Base-by-base conservation (phyloP, 495 filamentous ascomycete species). In the Pyronema omphalodes region DNA sequence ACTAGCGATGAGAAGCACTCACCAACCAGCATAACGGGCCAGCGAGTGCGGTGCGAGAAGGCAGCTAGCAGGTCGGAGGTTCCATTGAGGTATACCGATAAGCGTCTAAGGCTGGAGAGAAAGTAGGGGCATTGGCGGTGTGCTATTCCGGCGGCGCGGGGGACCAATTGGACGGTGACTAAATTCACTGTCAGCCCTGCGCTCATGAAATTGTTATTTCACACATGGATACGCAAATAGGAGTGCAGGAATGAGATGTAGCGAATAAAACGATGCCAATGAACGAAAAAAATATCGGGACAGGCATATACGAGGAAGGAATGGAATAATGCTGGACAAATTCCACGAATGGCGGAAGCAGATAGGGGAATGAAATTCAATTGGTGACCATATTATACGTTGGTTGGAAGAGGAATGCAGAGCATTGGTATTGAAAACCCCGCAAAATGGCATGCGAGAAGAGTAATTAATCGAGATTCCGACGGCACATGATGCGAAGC, bases 21-120 rank as follows among this genome's bases (percentile, higher is more conserved):
- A 1, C 84, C 91, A 44, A 94, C 78, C 5, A 85, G 71, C 84
- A 99, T 94, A 0, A 89, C 93, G 3, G 96, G 72, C 53, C 88
- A 84, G 3, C 91, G 77, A 50, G 84, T 80, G 53, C 79, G 74
- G 11, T 71, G 71, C 47, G 88, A 86, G 17, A 85, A 77, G 23
- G 84, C 74, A 9, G 76, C 76, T n/a, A 99, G 71, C 37, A 88
- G 77, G 60, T 94, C 94, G 0, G 91, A 94, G 29, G 95, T 77
- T 29, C 78, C 75, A 57, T 76, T 84, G 6, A 89, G 71, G 67
- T 87, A 91, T 1, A 68, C 52, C 29, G 82, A 76, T 11, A 86
- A 86, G 35, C 80, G 78, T 54, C 83, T 73, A 29, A 86, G 66
- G 34, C 79, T 69, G 3, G 72, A 69, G 3, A 95, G 64, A 54